phyloP scores from a whole-genome alignment of 2,329 filamentous ascomycete species.

The Neocucurbitaria cava region DNA sequence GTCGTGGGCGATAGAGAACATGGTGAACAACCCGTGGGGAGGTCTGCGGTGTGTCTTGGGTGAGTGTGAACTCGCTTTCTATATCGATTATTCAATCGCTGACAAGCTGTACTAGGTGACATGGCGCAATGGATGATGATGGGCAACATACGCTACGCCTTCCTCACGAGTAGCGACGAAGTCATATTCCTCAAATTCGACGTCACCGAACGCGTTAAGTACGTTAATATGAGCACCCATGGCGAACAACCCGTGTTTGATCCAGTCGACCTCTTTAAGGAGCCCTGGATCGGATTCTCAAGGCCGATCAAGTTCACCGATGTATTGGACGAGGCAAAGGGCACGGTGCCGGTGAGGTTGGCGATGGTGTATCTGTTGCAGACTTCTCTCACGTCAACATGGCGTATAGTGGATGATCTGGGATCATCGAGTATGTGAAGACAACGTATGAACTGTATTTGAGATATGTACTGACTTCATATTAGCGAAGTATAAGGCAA shows the following conservation, averaged over 20 bases:
- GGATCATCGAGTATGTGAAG: conserved; percentile 4
- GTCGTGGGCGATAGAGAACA: conserved; percentile 12
- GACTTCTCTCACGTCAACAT: conserved; percentile 1
- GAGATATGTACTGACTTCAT: neutral
- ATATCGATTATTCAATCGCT: neutral
- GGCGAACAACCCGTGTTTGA: neutral
- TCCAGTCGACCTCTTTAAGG: neutral
- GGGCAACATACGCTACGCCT: conserved; percentile 20
- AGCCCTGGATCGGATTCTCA: conserved; percentile 21
- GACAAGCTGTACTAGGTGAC: conserved; percentile 15
- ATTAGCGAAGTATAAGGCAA: conserved; percentile 9
- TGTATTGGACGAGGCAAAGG: conserved; percentile 4
- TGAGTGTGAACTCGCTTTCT: neutral
- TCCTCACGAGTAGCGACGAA: conserved; percentile 25
- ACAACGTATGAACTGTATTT: neutral
- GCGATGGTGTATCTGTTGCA: conserved; percentile 20
- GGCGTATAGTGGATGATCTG: conserved; percentile 9
- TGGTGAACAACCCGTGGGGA: conserved; percentile 15
- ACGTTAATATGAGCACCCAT: neutral
- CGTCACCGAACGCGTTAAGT: neutral
- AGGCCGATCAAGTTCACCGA: conserved; percentile 18
- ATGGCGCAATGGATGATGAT: conserved; percentile 27
- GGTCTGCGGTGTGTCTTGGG: conserved; percentile 29
- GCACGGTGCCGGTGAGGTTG: conserved; percentile 10
- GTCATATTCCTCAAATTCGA: conserved; percentile 25